Evolutionary conservation across 2,329 filamentous ascomycete species (phyloP).

Genomic region (Botrytis tulipae): DNA sequence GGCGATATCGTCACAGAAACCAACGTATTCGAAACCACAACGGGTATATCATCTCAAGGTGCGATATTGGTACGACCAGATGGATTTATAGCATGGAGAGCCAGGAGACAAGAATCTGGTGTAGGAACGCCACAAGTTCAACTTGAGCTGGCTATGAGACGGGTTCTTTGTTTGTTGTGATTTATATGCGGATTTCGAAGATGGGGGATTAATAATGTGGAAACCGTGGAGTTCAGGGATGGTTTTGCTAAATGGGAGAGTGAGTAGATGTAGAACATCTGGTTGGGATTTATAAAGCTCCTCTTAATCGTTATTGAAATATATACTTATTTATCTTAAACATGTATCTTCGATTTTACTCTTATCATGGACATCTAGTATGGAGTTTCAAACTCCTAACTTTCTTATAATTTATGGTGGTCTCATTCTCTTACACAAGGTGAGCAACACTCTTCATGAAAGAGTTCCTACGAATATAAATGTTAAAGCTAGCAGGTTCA

Average conservation of each 20-base stretch:
- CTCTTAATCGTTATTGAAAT: not conserved
- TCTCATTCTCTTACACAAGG: not conserved
- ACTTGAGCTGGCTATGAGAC: not conserved
- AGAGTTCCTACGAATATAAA: not conserved
- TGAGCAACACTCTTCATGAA: not conserved
- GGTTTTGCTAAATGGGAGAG: too few relatives aligned
- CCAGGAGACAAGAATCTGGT: not conserved
- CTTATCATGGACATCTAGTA: not conserved
- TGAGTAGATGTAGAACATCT: not conserved
- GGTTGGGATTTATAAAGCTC: not conserved
- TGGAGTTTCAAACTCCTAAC: not conserved
- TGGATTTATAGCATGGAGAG: slow-evolving; percentile 40
- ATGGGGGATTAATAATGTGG: not conserved
- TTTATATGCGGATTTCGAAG: not conserved
- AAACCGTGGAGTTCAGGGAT: not conserved
- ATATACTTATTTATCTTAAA: not conserved
- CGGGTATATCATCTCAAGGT: slow-evolving; percentile 37
- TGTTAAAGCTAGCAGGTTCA: not conserved
- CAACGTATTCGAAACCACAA: slow-evolving; percentile 28
- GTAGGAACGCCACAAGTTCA: not conserved
- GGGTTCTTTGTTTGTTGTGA: not conserved
- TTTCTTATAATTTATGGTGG: not conserved
- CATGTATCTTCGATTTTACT: too few relatives aligned
- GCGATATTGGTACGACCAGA: slow-evolving; percentile 40
- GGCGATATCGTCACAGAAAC: slow-evolving; percentile 24